A percentile compares a stretch with the other conserved stretches of the same genome.
phyloP scores from a whole-genome alignment of 2,329 filamentous ascomycete species.

The Hypoxylon sp. region DNA sequence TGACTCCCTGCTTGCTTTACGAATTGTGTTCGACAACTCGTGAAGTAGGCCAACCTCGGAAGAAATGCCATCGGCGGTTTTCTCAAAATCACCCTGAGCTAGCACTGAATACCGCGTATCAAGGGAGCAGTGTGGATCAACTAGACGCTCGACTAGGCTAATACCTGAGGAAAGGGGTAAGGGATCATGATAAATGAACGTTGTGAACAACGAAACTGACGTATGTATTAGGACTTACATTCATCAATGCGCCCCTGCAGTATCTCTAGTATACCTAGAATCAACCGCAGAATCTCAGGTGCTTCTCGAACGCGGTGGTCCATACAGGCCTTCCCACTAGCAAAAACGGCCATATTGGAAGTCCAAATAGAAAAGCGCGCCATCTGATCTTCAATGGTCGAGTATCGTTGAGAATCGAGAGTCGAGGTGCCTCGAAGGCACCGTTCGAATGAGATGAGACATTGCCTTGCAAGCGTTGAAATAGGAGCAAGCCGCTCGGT shows the following conservation, averaged over 20 bases:
- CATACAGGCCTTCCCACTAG: conserved; percentile 8
- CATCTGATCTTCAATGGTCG: conserved; percentile 27
- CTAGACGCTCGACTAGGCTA: conserved; percentile 1
- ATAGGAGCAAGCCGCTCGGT: conserved; percentile 2
- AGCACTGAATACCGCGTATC: background rate
- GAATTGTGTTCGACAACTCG: conserved; percentile 30
- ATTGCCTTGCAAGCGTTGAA: conserved; percentile 11
- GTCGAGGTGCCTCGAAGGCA: conserved; percentile 8
- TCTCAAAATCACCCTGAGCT: conserved; percentile 8
- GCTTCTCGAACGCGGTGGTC: conserved; percentile 26
- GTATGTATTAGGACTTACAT: conserved; percentile 7
- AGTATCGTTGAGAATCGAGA: conserved; percentile 3
- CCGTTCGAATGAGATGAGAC: conserved; percentile 16
- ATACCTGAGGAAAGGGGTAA: conserved; percentile 8
- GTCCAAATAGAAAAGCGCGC: conserved; percentile 32
- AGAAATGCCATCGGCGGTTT: conserved; percentile 13
- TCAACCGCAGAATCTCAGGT: conserved; percentile 19
- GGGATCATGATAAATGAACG: background rate
- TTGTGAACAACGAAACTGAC: background rate
- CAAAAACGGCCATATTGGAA: conserved; percentile 30
- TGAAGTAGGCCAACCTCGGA: conserved; percentile 27
- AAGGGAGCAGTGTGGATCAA: background rate
- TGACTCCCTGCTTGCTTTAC: conserved; percentile 29
- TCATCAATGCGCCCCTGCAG: conserved; percentile 11
- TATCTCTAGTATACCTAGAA: conserved; percentile 13